Conservation (phyloP, 1,139 yeast species). For the Schizosaccharomyces versatilis region DNA sequence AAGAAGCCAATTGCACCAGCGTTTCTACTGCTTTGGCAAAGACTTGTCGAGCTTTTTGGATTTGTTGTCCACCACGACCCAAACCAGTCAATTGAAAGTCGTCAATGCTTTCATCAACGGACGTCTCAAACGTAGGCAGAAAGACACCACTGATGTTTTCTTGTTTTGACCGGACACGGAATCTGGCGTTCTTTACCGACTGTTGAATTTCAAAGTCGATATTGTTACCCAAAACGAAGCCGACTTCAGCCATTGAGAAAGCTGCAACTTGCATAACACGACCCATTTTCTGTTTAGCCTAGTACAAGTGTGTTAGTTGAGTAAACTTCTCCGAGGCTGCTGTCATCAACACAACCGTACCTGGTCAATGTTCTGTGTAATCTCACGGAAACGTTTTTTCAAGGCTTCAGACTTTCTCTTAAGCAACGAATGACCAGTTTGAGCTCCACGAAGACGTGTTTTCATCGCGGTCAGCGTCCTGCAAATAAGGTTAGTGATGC, state of each 20-base stretch:
- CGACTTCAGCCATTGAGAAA: slow-evolving; percentile 86
- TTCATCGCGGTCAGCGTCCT: slow-evolving; percentile 84
- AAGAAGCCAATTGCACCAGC: slow-evolving; percentile 78
- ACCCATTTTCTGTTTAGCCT: slow-evolving; percentile 93
- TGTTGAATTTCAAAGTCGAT: slow-evolving; percentile 90
- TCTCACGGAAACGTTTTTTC: slow-evolving; percentile 87
- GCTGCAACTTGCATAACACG: slow-evolving; percentile 97
- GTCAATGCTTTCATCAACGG: slow-evolving; percentile 53
- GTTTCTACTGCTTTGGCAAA: slow-evolving; percentile 92
- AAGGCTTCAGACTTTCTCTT: slow-evolving; percentile 93
- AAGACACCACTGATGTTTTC: slow-evolving; percentile 93
- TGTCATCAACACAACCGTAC: background rate
- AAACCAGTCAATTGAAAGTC: slow-evolving; percentile 91
- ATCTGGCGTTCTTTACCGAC: slow-evolving; percentile 66
- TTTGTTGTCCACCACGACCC: slow-evolving; percentile 97
- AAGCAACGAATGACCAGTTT: slow-evolving; percentile 79
- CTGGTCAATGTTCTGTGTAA: slow-evolving; percentile 64
- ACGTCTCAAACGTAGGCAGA: slow-evolving; percentile 65
- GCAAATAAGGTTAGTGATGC: no score
- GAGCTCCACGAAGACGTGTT: slow-evolving; percentile 87
- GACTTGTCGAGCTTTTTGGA: slow-evolving; percentile 78
- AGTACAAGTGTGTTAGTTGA: slow-evolving; percentile 17
- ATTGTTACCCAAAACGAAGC: slow-evolving; percentile 90
- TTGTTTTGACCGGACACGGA: slow-evolving; percentile 74
- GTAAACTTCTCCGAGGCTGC: background rate